Evolutionary conservation across 768 basidiomycete species (phyloP).

Genomic region (Pholiota microspora): DNA sequence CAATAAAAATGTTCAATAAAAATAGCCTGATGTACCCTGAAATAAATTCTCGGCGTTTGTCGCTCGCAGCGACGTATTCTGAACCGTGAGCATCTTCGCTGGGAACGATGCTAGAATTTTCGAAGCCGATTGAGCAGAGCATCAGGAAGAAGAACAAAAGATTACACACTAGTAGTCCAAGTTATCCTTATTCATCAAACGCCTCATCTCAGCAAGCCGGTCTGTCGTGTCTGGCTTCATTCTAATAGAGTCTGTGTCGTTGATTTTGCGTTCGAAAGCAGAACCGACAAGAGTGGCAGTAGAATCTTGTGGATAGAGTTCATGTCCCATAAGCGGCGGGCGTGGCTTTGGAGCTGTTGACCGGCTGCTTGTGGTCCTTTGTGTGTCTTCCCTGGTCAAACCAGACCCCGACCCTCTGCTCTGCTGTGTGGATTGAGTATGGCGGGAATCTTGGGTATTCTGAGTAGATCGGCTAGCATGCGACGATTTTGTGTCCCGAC

Average conservation of each 20-base stretch:
- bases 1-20: conserved; percentile 3
- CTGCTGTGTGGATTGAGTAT: conserved; percentile 28
- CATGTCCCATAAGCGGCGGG: conserved; percentile 35
- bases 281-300: conserved; percentile 75
- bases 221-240: conserved; percentile 57
- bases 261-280: conserved; percentile 66
- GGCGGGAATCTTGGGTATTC: conserved; percentile 23
- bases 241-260: conserved; percentile 54
- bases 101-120: conserved; percentile 57
- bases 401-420: conserved; percentile 24
- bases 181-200: conserved; percentile 62
- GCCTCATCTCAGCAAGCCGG: conserved; percentile 59
- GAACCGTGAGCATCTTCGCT: conserved; percentile 83
- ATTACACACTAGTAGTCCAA: conserved; percentile 73
- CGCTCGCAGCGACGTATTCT: conserved; percentile 75
- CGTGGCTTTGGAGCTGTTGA: conserved; percentile 35
- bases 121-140: conserved; percentile 9
- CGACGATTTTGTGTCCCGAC: conserved; percentile 27
- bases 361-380: conserved; percentile 26
- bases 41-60: conserved; percentile 77
- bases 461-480: conserved; percentile 34
- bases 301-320: conserved; percentile 56
- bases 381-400: conserved; percentile 25
- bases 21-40: conserved; percentile 52
- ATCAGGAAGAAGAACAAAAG: conserved; percentile 2